phyloP scores from a whole-genome alignment of 371 early-diverging fungal species.

The Smittium mucronatum region DNA sequence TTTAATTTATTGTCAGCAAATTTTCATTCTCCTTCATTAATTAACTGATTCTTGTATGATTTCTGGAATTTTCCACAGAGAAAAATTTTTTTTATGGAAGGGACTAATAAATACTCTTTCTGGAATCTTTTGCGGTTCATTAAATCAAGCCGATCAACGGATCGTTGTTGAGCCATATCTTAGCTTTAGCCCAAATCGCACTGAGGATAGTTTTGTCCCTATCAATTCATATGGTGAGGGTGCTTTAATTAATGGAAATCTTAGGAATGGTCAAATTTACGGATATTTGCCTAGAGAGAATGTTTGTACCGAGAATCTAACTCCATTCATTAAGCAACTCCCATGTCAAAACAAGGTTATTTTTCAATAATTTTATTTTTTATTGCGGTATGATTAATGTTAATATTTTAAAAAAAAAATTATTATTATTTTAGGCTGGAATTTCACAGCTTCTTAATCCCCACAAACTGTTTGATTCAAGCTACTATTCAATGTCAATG shows the following conservation, averaged over 20 bases:
- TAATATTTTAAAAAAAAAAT: not conserved
- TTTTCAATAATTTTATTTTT: not conserved
- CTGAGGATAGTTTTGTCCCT: constrained; percentile 37
- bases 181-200: constrained; percentile 37
- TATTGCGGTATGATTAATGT: not conserved
- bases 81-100: constrained; percentile 56
- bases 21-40: too few species aligned
- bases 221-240: constrained; percentile 8
- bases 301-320: constrained; percentile 94
- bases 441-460: constrained; percentile 73
- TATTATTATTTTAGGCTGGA: constrained; percentile 41
- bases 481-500: constrained; percentile 79
- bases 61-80: too few species aligned
- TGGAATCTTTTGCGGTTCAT: constrained; percentile 88
- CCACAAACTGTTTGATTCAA: constrained; percentile 72
- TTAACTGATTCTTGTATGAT: too few species aligned
- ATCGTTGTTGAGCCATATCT: constrained; percentile 54
- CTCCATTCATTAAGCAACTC: constrained; percentile 88
- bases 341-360: constrained; percentile 70
- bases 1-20: too few species aligned
- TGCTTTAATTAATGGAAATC: not conserved
- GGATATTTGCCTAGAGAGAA: constrained; percentile 77
- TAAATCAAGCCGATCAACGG: constrained; percentile 81
- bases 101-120: constrained; percentile 80
- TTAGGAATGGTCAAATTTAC: constrained; percentile 41